Conservation (phyloP, 345 rosid species). For the Noccaea bulbosa region DNA sequence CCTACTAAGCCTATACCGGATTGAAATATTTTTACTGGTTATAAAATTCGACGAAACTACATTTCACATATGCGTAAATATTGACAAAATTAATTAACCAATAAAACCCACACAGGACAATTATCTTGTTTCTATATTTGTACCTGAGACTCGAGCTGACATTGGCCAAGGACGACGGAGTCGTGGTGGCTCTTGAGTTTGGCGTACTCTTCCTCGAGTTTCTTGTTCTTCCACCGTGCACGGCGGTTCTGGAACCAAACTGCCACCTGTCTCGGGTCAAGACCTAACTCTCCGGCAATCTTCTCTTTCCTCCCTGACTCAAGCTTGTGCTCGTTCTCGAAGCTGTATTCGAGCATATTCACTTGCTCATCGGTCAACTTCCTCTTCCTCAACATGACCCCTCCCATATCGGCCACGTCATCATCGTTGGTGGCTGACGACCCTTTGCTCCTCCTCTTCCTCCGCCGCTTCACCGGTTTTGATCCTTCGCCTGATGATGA, state of each 20-base stretch:
- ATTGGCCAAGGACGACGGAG: constrained; percentile 54
- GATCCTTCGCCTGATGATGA: constrained; percentile 48
- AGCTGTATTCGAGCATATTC: constrained; percentile 62
- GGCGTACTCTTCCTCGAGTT: constrained; percentile 77
- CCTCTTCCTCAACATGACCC: constrained; percentile 58
- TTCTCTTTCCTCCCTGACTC: constrained; percentile 84
- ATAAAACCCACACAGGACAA: not conserved
- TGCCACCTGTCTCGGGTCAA: constrained; percentile 93
- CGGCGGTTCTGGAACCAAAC: constrained; percentile 98
- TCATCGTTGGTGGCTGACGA: constrained; percentile 41
- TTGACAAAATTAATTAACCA: not conserved
- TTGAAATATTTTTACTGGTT: not conserved
- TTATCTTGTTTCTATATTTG: not conserved
- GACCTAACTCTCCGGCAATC: constrained; percentile 78
- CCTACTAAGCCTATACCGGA: not conserved
- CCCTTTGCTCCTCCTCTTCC: constrained; percentile 62
- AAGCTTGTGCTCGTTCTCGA: constrained; percentile 75
- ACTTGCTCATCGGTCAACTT: constrained; percentile 73
- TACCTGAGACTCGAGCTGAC: constrained; percentile 82
- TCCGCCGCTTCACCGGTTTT: constrained; percentile 54
- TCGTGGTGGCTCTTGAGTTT: constrained; percentile 61
- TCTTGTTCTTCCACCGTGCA: constrained; percentile 92
- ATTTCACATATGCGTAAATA: not conserved
- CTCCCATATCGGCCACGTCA: constrained; percentile 28
- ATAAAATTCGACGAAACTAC: constrained; percentile 11